Evolutionary conservation across 208 protist species (phyloP).

Genomic region (Crithidia thermophila): DNA sequence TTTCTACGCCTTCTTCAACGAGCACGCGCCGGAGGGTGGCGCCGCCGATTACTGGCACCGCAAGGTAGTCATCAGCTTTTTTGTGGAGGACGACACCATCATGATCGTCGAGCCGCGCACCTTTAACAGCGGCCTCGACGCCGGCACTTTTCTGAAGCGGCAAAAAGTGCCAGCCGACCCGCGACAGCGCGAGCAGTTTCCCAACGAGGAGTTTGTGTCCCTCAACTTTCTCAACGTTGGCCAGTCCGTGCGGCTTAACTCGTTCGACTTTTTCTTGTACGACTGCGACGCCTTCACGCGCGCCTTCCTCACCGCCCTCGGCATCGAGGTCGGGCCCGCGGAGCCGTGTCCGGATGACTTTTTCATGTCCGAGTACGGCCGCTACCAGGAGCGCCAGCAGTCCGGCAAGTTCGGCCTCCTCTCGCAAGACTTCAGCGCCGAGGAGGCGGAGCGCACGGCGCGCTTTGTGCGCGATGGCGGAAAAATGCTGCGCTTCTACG

Average conservation of each 20-base stretch:
- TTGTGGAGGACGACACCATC: constrained; percentile 94
- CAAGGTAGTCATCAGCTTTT: constrained; percentile 92
- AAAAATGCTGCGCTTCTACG: constrained; percentile 96
- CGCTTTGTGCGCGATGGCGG: constrained; percentile 94
- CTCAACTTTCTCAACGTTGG: constrained; percentile 95
- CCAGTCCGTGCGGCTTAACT: constrained; percentile 89
- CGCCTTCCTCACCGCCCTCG: constrained; percentile 85
- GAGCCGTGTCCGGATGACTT: constrained; percentile 64
- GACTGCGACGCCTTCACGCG: constrained; percentile 95
- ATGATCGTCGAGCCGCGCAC: constrained; percentile 92
- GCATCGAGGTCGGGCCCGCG: constrained; percentile 61
- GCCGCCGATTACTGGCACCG: constrained; percentile 90
- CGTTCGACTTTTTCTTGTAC: constrained; percentile 92
- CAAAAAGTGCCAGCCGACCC: constrained; percentile 82
- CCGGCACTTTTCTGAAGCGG: constrained; percentile 93
- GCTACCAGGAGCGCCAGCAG: constrained; percentile 51
- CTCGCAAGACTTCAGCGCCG: constrained; percentile 58
- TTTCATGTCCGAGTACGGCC: constrained; percentile 69
- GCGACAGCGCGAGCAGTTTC: constrained; percentile 78
- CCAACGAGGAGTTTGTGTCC: constrained; percentile 83
- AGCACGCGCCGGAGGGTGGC: constrained; percentile 90
- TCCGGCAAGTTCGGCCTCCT: constrained; percentile 63
- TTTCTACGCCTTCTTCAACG: constrained; percentile 96
- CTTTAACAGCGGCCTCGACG: constrained; percentile 95
- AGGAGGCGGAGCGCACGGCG: constrained; percentile 73